Percentiles rank a stretch among this genome's conserved stretches.
Conservation (phyloP, 306 rosid species). For the Medicago arabica region DNA sequence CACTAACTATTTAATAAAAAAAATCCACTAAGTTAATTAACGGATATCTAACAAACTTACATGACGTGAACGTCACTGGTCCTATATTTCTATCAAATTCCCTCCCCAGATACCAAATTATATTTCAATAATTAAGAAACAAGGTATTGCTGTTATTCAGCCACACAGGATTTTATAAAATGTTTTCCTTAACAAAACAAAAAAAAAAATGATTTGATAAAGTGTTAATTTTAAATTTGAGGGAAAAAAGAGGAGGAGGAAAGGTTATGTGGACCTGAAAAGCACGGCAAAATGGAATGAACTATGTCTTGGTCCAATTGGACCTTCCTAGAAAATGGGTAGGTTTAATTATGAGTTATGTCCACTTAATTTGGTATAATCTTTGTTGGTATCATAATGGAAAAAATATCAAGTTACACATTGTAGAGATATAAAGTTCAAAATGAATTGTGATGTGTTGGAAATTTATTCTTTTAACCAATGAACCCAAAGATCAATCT, state of each 20-base stretch:
- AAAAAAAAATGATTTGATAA: no score
- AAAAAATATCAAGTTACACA: no score
- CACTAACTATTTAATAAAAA: no score
- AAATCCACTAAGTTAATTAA: not conserved
- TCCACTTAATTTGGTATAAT: slow-evolving; percentile 16
- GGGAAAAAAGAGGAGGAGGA: not conserved
- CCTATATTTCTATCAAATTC: not conserved
- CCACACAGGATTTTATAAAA: not conserved
- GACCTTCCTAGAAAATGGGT: not conserved
- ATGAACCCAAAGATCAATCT: no score
- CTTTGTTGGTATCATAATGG: not conserved
- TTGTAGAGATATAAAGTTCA: no score
- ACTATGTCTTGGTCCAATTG: slow-evolving; percentile 9
- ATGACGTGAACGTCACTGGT: not conserved
- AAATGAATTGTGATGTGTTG: no score
- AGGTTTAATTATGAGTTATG: not conserved
- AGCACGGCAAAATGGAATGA: not conserved
- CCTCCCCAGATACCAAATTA: not conserved
- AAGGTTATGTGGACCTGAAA: not conserved
- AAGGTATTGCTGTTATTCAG: not conserved
- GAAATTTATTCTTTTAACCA: no score
- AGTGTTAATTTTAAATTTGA: not conserved
- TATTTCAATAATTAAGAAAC: not conserved
- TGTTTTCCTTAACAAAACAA: no score
- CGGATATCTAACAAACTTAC: no score